Evolutionary conservation across 2,329 filamentous ascomycete genomes (phyloP).

Genomic region (Cucurbitaria berberidis): DNA sequence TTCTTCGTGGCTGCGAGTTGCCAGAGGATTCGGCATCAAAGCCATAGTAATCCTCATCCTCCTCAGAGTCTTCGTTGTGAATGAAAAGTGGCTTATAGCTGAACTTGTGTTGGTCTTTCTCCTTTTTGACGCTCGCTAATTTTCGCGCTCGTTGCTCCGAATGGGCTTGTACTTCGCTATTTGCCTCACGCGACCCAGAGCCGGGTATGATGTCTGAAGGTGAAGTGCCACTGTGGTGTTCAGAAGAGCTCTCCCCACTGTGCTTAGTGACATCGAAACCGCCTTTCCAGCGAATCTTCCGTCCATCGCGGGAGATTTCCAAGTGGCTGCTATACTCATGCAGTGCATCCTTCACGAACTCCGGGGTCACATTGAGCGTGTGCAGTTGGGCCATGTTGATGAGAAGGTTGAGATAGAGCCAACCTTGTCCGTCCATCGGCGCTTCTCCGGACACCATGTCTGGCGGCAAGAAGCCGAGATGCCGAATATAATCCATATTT

Average conservation of each 20-base stretch:
- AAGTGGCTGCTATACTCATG: conserved; percentile 74
- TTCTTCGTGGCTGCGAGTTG: conserved; percentile 36
- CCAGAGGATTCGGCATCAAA: conserved; percentile 35
- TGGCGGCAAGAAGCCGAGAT: conserved; percentile 71
- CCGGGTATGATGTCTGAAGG: conserved; percentile 54
- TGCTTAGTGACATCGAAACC: conserved; percentile 68
- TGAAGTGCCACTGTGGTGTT: conserved; percentile 53
- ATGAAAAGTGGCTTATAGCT: conserved; percentile 57
- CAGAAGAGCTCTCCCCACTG: conserved; percentile 64
- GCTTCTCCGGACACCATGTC: conserved; percentile 58
- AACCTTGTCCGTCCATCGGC: conserved; percentile 71
- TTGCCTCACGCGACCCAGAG: conserved; percentile 29
- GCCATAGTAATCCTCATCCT: conserved; percentile 47
- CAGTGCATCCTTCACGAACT: conserved; percentile 77
- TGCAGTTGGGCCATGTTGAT: conserved; percentile 84
- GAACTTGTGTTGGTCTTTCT: conserved; percentile 44
- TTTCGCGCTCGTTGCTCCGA: conserved; percentile 25
- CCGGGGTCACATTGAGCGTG: conserved; percentile 80
- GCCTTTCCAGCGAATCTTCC: conserved; percentile 81
- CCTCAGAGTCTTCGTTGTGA: conserved; percentile 52
- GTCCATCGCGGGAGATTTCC: conserved; percentile 77
- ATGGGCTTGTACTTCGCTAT: conserved; percentile 23
- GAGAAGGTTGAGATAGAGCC: conserved; percentile 82
- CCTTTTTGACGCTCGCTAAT: conserved; percentile 25
- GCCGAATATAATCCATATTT: conserved; percentile 80